phyloP scores from a whole-genome alignment of 352 stramenopile genomes.

The Phytopythium oedochilum region DNA sequence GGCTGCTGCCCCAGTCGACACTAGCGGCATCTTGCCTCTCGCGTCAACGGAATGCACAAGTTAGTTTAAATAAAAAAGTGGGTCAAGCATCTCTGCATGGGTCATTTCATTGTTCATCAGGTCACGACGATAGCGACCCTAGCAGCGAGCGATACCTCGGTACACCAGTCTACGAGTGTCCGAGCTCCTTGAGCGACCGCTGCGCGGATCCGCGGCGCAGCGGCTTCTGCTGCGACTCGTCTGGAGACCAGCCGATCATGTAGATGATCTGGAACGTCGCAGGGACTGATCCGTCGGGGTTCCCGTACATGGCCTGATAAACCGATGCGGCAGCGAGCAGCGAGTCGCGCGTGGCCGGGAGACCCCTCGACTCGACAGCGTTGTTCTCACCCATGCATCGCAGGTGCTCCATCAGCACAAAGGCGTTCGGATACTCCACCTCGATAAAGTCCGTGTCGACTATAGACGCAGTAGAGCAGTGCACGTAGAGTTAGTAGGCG shows the following conservation, averaged over 20 bases:
- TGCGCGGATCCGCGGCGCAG: slow-evolving; percentile 74
- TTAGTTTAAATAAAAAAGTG: too few species aligned
- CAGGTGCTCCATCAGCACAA: slow-evolving; percentile 95
- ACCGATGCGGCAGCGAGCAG: slow-evolving; percentile 93
- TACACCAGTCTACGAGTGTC: slow-evolving; percentile 9
- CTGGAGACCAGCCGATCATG: slow-evolving; percentile 97
- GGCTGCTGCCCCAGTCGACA: too few species aligned
- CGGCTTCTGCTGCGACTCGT: slow-evolving; percentile 93
- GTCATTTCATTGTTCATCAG: too few species aligned
- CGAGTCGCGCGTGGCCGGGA: slow-evolving; percentile 84
- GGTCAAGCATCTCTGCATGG: too few species aligned
- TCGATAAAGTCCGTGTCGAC: slow-evolving; percentile 97
- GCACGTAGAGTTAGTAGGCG: background rate
- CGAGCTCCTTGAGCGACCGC: slow-evolving; percentile 74
- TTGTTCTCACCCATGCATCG: slow-evolving; percentile 96
- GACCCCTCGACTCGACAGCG: slow-evolving; percentile 61
- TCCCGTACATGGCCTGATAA: slow-evolving; percentile 93
- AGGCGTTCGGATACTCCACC: slow-evolving; percentile 93
- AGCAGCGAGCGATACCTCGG: too few species aligned
- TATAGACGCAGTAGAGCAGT: slow-evolving; percentile 16
- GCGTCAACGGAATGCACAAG: too few species aligned
- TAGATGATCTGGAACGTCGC: slow-evolving; percentile 97
- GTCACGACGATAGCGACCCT: too few species aligned
- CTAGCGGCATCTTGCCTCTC: too few species aligned
- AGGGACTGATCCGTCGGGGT: slow-evolving; percentile 86